Conservation (phyloP, 2,329 filamentous ascomycete species). For the Gnomoniopsis sp. region DNA sequence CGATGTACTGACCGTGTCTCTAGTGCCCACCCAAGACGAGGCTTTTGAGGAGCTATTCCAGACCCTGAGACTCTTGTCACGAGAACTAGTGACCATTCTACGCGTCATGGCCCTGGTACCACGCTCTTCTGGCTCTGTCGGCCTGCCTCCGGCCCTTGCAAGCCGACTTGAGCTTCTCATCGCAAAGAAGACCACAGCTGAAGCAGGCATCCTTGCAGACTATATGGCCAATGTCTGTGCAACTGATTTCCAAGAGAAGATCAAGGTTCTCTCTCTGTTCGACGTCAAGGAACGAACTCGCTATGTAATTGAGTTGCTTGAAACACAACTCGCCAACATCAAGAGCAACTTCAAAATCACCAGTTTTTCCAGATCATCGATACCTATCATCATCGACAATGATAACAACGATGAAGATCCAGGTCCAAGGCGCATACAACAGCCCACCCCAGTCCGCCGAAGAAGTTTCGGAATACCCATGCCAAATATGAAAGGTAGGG, state of each 20-base stretch:
- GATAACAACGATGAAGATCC: conserved; percentile 48
- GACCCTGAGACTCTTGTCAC: conserved; percentile 77
- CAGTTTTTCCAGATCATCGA: conserved; percentile 64
- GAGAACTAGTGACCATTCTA: conserved; percentile 81
- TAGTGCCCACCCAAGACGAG: conserved; percentile 43
- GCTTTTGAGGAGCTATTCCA: conserved; percentile 70
- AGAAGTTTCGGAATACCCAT: conserved; percentile 24
- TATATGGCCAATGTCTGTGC: conserved; percentile 96
- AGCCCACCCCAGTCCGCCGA: conserved; percentile 20
- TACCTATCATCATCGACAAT: conserved; percentile 58
- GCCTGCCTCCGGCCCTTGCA: conserved; percentile 79
- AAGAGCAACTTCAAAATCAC: conserved; percentile 87
- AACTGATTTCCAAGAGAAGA: conserved; percentile 83
- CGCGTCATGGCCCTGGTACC: conserved; percentile 82
- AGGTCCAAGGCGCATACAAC: conserved; percentile 29
- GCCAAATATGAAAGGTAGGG: conserved; percentile 25
- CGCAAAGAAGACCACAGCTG: conserved; percentile 71
- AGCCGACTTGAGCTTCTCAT: conserved; percentile 87
- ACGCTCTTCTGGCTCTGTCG: conserved; percentile 58
- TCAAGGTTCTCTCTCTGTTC: conserved; percentile 78
- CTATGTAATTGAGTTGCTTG: conserved; percentile 78
- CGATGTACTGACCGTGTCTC: conserved; percentile 19
- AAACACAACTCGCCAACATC: conserved; percentile 76
- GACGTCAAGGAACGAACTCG: conserved; percentile 75
- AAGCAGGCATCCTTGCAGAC: conserved; percentile 84